Conservation (phyloP, 1,284 basidiomycete species). For the Entoloma clypeatum region DNA sequence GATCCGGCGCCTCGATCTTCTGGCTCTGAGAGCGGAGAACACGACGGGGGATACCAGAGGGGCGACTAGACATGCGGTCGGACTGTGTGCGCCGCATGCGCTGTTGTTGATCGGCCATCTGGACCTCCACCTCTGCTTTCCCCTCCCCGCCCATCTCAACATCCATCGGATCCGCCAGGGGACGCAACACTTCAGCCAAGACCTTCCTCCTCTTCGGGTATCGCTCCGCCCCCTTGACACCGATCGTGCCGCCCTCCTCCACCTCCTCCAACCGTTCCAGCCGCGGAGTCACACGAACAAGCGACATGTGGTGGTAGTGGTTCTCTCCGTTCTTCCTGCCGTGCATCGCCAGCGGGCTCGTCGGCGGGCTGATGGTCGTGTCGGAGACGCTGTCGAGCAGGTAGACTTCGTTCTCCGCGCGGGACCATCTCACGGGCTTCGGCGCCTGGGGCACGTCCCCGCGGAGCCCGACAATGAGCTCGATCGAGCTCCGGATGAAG, state of each 20-base stretch:
- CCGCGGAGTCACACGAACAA: constrained; percentile 25
- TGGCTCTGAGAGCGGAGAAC: constrained; percentile 35
- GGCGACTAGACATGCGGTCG: constrained; percentile 14
- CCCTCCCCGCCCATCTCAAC: constrained; percentile 9
- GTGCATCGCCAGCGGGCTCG: constrained; percentile 26
- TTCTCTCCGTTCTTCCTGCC: constrained; percentile 17
- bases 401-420: constrained; percentile 3
- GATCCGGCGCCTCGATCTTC: too few species aligned
- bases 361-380: constrained; percentile 23
- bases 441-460: constrained; percentile 26
- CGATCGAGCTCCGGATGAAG: constrained; percentile 44
- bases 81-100: constrained; percentile 11
- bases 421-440: constrained; percentile 15
- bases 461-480: constrained; percentile 50
- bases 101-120: constrained; percentile 15
- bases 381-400: constrained; percentile 15
- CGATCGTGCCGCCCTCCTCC: constrained; percentile 20
- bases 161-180: constrained; percentile 9
- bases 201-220: constrained; percentile 25
- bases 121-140: too few species aligned
- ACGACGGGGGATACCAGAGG: constrained; percentile 18
- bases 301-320: constrained; percentile 19
- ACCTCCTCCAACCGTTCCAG: constrained; percentile 32
- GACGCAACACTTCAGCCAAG: constrained; percentile 1
- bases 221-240: constrained; percentile 14